These are phyloP conservation scores for Lasiosphaeria ovina DNA, from an alignment of 495 filamentous ascomycete genomes.

Conservation along the genomic window DNA sequence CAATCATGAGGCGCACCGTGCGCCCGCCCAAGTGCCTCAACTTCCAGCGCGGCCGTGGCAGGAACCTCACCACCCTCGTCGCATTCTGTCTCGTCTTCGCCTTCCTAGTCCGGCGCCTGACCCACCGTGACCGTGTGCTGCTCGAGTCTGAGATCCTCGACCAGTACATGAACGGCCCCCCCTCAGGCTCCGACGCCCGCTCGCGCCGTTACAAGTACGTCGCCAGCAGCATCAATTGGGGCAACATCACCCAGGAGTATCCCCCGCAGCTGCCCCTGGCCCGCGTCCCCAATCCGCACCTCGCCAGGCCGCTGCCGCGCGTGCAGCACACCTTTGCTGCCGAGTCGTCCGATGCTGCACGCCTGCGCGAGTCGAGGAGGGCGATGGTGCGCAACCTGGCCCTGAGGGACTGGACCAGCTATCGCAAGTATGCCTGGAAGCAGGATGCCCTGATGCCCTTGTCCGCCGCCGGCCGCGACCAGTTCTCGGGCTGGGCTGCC, in stretches of 20 bases:
- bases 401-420: slow-evolving; percentile 68
- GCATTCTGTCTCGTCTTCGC: too few relatives aligned
- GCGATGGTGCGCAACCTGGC: slow-evolving; percentile 62
- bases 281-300: slow-evolving; percentile 32
- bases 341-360: slow-evolving; percentile 8
- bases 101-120: too few relatives aligned
- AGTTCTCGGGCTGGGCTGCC: slow-evolving; percentile 71
- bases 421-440: slow-evolving; percentile 72
- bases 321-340: slow-evolving; percentile 39
- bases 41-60: too few relatives aligned
- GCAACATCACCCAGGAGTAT: slow-evolving; percentile 25
- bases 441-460: slow-evolving; percentile 64
- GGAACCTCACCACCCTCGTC: too few relatives aligned
- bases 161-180: not conserved
- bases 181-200: too few relatives aligned
- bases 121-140: too few relatives aligned
- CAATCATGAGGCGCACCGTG: too few relatives aligned
- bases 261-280: slow-evolving; percentile 31
- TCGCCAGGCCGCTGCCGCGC: slow-evolving; percentile 24
- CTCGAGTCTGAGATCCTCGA: not conserved
- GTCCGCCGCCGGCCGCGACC: slow-evolving; percentile 30
- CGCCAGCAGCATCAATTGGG: slow-evolving; percentile 43
- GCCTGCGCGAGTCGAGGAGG: not conserved
- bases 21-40: too few relatives aligned
- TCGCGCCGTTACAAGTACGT: slow-evolving; percentile 20